These are phyloP conservation scores for Boletus semigastroideus DNA, from an alignment of 1,284 basidiomycete genomes.

Conservation along the genomic window DNA sequence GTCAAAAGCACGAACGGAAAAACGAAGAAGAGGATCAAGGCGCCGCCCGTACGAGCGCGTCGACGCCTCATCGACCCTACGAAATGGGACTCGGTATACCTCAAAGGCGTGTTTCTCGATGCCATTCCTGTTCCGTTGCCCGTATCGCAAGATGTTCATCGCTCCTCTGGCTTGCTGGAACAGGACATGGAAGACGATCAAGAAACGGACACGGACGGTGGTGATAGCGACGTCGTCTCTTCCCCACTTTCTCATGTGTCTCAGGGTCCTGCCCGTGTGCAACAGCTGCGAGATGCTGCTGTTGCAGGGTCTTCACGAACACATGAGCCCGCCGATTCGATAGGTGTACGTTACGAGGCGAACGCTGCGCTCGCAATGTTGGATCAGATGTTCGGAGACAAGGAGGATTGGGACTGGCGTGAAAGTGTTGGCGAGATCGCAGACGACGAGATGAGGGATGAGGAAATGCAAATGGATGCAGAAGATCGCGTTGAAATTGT, in stretches of 20 bases:
- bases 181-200: conserved; percentile 2
- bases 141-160: conserved; percentile 11
- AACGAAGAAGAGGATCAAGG: conserved; percentile 34
- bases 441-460: conserved; percentile 3
- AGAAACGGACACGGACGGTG: neutral
- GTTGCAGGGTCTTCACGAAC: neutral
- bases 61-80: conserved; percentile 61
- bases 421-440: conserved; percentile 59
- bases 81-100: conserved; percentile 61
- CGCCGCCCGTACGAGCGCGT: conserved; percentile 17
- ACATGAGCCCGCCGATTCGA: conserved; percentile 12
- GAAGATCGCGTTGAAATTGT: conserved; percentile 17
- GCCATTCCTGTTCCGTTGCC: conserved; percentile 19
- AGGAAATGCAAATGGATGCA: neutral
- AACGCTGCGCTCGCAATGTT: conserved; percentile 48
- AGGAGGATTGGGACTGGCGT: conserved; percentile 48
- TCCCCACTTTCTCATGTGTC: neutral
- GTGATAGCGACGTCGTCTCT: neutral
- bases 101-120: conserved; percentile 67
- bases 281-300: neutral
- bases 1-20: conserved; percentile 13
- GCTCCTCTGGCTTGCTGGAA: neutral
- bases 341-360: conserved; percentile 48
- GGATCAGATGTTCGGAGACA: conserved; percentile 49
- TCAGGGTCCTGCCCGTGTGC: neutral